Evolutionary conservation across 176 grass and related monocot species (phyloP).

Genomic region (Lolium rigidum): DNA sequence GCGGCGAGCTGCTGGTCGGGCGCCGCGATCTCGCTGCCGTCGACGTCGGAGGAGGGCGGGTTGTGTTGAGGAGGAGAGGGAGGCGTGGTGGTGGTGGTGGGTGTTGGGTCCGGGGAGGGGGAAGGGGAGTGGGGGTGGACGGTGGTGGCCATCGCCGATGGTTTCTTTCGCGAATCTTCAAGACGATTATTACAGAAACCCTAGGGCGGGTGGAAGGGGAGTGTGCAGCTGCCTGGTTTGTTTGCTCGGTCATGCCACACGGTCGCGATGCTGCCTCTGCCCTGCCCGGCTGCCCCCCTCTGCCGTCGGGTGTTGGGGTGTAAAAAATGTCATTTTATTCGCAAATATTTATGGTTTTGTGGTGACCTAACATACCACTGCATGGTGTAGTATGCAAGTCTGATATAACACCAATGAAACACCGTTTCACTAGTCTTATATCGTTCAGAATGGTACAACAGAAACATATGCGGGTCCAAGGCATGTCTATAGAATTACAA

Average conservation of each 20-base stretch:
- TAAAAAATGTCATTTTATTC: too few relatives aligned
- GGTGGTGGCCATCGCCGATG: conserved; percentile 47
- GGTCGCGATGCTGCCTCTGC: too few relatives aligned
- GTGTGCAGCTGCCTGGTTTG: background rate
- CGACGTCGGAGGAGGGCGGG: background rate
- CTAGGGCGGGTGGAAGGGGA: background rate
- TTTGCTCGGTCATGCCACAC: background rate
- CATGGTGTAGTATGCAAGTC: too few relatives aligned
- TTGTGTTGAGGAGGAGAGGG: background rate
- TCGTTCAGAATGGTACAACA: too few relatives aligned
- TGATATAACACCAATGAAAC: too few relatives aligned
- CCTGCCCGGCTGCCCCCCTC: too few relatives aligned
- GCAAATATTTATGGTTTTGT: too few relatives aligned
- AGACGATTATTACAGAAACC: conserved; percentile 29
- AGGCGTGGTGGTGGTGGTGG: conserved; percentile 3
- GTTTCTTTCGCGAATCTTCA: conserved; percentile 58
- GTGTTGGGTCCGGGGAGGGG: conserved; percentile 32
- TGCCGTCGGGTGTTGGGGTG: too few relatives aligned
- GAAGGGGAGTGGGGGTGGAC: conserved; percentile 29
- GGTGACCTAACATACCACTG: too few relatives aligned
- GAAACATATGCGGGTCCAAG: too few relatives aligned
- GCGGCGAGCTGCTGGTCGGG: conserved; percentile 51
- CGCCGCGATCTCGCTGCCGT: conserved; percentile 46
- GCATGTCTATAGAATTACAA: too few relatives aligned
- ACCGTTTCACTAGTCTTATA: too few relatives aligned